Evolutionary conservation across 129 eudicot genomes (phyloP).

Genomic region (Mikania micrantha): DNA sequence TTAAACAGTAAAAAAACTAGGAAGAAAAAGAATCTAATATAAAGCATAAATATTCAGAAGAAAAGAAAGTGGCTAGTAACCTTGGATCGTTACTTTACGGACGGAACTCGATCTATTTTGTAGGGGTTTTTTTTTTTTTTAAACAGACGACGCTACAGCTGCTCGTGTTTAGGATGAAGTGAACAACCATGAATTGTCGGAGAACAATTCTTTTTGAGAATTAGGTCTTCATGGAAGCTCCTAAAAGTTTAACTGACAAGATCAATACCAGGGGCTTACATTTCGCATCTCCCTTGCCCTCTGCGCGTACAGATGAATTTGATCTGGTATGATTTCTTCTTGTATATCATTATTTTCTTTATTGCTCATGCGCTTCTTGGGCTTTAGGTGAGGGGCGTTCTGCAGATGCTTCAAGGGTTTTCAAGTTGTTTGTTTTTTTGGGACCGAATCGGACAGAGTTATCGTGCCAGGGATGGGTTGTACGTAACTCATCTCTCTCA

Average conservation of each 20-base stretch:
- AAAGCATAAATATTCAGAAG: too few relatives aligned
- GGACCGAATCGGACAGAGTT: slow-evolving; percentile 41
- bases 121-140: too few relatives aligned
- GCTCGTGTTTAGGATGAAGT: too few relatives aligned
- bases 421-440: slow-evolving; percentile 61
- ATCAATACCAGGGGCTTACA: slow-evolving; percentile 45
- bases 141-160: too few relatives aligned
- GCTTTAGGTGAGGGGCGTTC: slow-evolving; percentile 61
- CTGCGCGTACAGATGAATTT: slow-evolving; percentile 53
- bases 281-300: slow-evolving; percentile 61
- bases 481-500: slow-evolving; percentile 69
- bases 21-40: too few relatives aligned
- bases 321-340: slow-evolving; percentile 80
- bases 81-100: too few relatives aligned
- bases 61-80: too few relatives aligned
- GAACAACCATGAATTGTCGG: too few relatives aligned
- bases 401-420: slow-evolving; percentile 77
- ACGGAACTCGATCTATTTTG: too few relatives aligned
- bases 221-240: slow-evolving; percentile 32
- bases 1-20: too few relatives aligned
- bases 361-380: not conserved
- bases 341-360: too few relatives aligned
- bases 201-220: not conserved
- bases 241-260: slow-evolving; percentile 50
- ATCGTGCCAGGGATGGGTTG: slow-evolving; percentile 47